phyloP scores from a whole-genome alignment of 148 eudicot genomes.

The Vaccinium darrowii region DNA sequence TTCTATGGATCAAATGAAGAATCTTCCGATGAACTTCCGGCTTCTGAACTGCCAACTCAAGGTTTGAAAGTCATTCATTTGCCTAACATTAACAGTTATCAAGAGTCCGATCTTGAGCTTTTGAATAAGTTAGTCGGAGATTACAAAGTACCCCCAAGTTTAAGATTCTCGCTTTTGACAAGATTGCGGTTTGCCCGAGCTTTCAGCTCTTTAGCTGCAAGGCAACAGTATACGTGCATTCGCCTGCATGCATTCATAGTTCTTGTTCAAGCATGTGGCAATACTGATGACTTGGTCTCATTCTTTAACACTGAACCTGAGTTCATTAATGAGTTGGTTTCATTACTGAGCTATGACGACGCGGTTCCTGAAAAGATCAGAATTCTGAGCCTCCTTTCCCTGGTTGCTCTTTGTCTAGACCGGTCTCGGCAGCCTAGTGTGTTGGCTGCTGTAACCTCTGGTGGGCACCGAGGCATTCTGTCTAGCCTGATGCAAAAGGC shows the following conservation, averaged over 20 bases:
- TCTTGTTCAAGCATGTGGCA: conserved; percentile 87
- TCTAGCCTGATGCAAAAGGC: conserved; percentile 99
- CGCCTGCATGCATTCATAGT: conserved; percentile 88
- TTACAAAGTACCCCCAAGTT: conserved; percentile 63
- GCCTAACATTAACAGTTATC: conserved; percentile 46
- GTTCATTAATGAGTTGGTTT: conserved; percentile 89
- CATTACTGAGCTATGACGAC: conserved; percentile 79
- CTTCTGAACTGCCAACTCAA: conserved; percentile 31
- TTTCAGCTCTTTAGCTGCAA: conserved; percentile 59
- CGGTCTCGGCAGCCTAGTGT: conserved; percentile 86
- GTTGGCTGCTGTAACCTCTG: conserved; percentile 90
- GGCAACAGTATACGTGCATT: conserved; percentile 84
- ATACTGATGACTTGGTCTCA: conserved; percentile 70
- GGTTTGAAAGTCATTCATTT: conserved; percentile 85
- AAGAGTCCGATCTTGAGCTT: conserved; percentile 75
- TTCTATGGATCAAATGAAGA: conserved; percentile 77
- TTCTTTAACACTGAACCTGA: conserved; percentile 93
- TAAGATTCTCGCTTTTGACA: conserved; percentile 82
- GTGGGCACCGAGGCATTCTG: conserved; percentile 95
- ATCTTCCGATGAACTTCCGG: conserved; percentile 26
- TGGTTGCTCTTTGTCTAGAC: conserved; percentile 95
- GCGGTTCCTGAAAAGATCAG: conserved; percentile 78
- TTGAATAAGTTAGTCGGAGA: conserved; percentile 62
- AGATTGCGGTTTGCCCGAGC: conserved; percentile 93
- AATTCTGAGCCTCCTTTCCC: conserved; percentile 70